phyloP scores from a whole-genome alignment of 805 yeast genomes.

The Yamadazyma paraphyllophila region DNA sequence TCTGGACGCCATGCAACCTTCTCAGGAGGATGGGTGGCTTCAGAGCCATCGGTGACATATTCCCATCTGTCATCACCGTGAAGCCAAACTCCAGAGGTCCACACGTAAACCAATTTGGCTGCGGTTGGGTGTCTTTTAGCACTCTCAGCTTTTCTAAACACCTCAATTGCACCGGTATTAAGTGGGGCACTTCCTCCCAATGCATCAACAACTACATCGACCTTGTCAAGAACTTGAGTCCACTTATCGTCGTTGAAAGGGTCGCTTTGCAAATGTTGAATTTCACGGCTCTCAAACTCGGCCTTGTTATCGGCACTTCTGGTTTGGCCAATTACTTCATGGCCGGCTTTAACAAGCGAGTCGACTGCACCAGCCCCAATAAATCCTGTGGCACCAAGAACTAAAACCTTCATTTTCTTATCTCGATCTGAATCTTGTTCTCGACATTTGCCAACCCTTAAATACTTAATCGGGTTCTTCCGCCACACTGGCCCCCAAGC shows the following conservation, averaged over 20 bases:
- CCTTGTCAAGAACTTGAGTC: constrained; percentile 4
- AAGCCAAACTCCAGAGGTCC: constrained; percentile 11
- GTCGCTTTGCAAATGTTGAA: constrained; percentile 7
- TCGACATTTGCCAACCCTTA: neutral
- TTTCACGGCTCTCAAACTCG: constrained; percentile 7
- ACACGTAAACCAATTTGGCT: constrained; percentile 5
- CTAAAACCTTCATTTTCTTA: constrained; percentile 1
- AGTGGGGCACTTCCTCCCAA: constrained; percentile 10
- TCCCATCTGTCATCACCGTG: constrained; percentile 10
- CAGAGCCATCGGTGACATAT: constrained; percentile 8
- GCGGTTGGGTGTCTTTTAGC: constrained; percentile 1
- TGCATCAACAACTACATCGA: constrained; percentile 9
- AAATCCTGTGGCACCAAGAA: constrained; percentile 9
- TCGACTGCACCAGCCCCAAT: constrained; percentile 5
- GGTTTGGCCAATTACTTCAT: constrained; percentile 9
- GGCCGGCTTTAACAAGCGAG: constrained; percentile 3
- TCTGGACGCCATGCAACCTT: constrained; percentile 10
- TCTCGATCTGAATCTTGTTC: too few relatives aligned
- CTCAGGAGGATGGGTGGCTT: constrained; percentile 6
- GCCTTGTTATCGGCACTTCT: constrained; percentile 4
- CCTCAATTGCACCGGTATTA: constrained; percentile 12
- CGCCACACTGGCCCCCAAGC: neutral
- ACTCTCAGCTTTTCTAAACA: constrained; percentile 15
- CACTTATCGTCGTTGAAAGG: constrained; percentile 8
- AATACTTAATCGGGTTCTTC: neutral